Evolutionary conservation across 768 basidiomycete species (phyloP).

Genomic region (Udeniomyces megalosporus): DNA sequence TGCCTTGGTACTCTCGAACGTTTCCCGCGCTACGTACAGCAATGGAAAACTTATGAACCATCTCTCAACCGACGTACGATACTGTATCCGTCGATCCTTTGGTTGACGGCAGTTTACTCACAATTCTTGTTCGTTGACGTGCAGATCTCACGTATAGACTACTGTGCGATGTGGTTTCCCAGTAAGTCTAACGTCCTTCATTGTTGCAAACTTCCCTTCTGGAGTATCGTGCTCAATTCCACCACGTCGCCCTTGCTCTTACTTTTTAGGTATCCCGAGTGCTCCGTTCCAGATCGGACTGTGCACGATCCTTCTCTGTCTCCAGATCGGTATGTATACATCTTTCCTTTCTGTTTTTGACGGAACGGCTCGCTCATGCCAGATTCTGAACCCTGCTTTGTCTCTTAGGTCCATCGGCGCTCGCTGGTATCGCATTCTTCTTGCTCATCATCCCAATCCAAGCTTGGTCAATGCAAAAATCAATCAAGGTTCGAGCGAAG

Average conservation of each 20-base stretch:
- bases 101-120: neutral
- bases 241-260: no score
- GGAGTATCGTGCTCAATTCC: no score
- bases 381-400: no score
- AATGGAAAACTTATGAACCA: slow-evolving; percentile 87
- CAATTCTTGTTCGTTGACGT: slow-evolving; percentile 33
- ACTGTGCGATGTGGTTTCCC: slow-evolving; percentile 40
- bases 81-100: neutral
- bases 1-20: slow-evolving; percentile 49
- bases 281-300: slow-evolving; percentile 44
- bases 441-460: slow-evolving; percentile 42
- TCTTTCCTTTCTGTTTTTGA: no score
- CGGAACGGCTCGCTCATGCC: no score
- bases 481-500: neutral
- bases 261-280: neutral
- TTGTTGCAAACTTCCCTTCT: no score
- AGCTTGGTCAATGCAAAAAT: neutral
- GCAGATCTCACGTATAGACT: slow-evolving; percentile 83
- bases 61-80: slow-evolving; percentile 40
- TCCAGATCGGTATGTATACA: slow-evolving; percentile 51
- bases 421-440: slow-evolving; percentile 25
- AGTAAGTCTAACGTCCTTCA: no score
- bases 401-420: slow-evolving; percentile 18
- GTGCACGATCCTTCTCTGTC: slow-evolving; percentile 54
- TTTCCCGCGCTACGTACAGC: slow-evolving; percentile 59